These are phyloP conservation scores for Ulmus americana DNA, from an alignment of 331 rosid species.

Conservation along the genomic window DNA sequence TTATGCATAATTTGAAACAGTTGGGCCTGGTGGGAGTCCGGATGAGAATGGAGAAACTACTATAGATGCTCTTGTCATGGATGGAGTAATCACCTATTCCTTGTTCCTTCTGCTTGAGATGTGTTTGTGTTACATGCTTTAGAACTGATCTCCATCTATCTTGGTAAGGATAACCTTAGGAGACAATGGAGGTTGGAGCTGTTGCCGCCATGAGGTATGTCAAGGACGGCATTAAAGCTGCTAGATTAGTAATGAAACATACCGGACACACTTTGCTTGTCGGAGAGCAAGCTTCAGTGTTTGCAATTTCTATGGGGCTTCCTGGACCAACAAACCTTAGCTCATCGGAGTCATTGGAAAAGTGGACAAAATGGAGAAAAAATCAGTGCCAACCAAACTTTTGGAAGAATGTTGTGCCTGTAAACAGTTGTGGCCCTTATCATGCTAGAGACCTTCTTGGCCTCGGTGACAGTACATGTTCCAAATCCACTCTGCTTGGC, in stretches of 20 bases:
- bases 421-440: constrained; percentile 69
- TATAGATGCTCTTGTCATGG: constrained; percentile 83
- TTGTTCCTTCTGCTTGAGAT: constrained; percentile 9
- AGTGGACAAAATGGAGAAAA: constrained; percentile 73
- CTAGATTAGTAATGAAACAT: constrained; percentile 73
- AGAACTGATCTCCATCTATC: constrained; percentile 9
- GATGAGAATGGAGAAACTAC: constrained; percentile 94
- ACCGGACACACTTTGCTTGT: constrained; percentile 78
- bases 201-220: constrained; percentile 89
- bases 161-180: constrained; percentile 64
- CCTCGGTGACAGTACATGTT: constrained; percentile 33
- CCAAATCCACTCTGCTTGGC: constrained; percentile 25
- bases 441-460: constrained; percentile 31
- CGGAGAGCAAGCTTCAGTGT: constrained; percentile 79
- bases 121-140: constrained; percentile 15
- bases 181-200: constrained; percentile 96
- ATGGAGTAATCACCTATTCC: constrained; percentile 53
- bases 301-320: constrained; percentile 92
- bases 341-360: constrained; percentile 61
- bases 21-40: constrained; percentile 99
- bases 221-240: constrained; percentile 84
- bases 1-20: constrained; percentile 33
- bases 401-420: constrained; percentile 61
- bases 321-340: constrained; percentile 81
- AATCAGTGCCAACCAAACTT: constrained; percentile 81